Base-by-base conservation (phyloP, 1,284 basidiomycete species). In the Ceratobasidium theobromae region DNA sequence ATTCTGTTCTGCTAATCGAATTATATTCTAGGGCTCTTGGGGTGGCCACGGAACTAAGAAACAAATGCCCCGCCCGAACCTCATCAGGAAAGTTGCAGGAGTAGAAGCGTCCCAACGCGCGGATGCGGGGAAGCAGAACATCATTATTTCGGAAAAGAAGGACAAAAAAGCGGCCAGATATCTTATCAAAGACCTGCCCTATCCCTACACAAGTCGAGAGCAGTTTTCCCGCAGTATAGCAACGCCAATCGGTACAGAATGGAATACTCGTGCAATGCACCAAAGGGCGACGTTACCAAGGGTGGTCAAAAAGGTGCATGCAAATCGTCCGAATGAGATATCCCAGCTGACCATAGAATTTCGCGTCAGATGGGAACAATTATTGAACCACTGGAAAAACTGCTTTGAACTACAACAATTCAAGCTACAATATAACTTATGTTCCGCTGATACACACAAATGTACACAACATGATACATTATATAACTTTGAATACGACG, bases 121-220 rank as follows among this genome's bases (percentile, higher is more conserved):
- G 49, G 97, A 99, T 77, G 88, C 88, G 69, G 81, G 81, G 58
- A 91, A 93, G 74, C 81, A 85, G 6, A 87, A 97, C 75, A 86
- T 99, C 71, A 97, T 99, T 78, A 92, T 99, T 73, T 92, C 91
- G 1, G 95, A 99, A 77, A 90, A 89, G 74, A 85, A 87, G 65
- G 95, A 98, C 79, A 95, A 94, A 79, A 98, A 98, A 76, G 93
- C 92, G 1, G 80, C 86, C 11, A 91, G 92, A 76, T 98, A 94
- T 76, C 81, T 88, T 67, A 84, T 93, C 65, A 91, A 90, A 75
- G 93, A 97, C 75, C 77, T 99, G 53, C 96, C 96, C 1, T 91
- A 89, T 76, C 96, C 96, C 1, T 99, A 95, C 75, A 96, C 95
- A 3, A 90, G 87, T 74, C 85, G 86, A 58, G 89, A 88, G 6